Percentiles rank a stretch among this genome's conserved stretches.
Evolutionary conservation across 75 land plant genomes (phyloP).

Genomic region (Pinus taeda): DNA sequence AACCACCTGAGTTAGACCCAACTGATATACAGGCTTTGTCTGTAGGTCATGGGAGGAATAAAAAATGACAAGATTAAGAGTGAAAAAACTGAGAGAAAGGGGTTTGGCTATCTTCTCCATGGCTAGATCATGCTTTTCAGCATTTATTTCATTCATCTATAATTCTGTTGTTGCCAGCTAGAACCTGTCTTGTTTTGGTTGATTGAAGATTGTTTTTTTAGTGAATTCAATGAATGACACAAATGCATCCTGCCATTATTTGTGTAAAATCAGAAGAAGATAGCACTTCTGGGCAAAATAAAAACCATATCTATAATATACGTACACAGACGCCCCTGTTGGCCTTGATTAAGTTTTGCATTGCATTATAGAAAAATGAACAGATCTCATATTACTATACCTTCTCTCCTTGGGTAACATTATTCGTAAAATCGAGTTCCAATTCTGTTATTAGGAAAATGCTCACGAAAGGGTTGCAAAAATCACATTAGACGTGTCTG

Average conservation of each 20-base stretch:
- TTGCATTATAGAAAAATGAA: neutral
- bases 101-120: neutral
- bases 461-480: neutral
- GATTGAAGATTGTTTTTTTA: neutral
- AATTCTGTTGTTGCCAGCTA: neutral
- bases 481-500: neutral
- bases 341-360: neutral
- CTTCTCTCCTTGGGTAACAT: no score
- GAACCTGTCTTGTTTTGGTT: neutral
- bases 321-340: no score
- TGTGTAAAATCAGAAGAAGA: neutral
- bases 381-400: no score
- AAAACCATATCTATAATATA: neutral
- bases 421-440: neutral
- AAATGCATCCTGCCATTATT: neutral
- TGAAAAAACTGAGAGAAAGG: neutral
- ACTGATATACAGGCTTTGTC: no score
- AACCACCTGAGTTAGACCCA: no score
- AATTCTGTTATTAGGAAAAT: neutral
- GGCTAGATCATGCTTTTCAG: neutral
- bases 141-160: neutral
- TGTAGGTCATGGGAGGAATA: neutral
- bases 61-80: neutral
- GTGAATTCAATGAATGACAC: neutral
- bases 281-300: neutral